Evolutionary conservation across 306 rosid genomes (phyloP), one percentile per base, ranked within the genome.

Genomic region (Medicago ruthenica): DNA sequence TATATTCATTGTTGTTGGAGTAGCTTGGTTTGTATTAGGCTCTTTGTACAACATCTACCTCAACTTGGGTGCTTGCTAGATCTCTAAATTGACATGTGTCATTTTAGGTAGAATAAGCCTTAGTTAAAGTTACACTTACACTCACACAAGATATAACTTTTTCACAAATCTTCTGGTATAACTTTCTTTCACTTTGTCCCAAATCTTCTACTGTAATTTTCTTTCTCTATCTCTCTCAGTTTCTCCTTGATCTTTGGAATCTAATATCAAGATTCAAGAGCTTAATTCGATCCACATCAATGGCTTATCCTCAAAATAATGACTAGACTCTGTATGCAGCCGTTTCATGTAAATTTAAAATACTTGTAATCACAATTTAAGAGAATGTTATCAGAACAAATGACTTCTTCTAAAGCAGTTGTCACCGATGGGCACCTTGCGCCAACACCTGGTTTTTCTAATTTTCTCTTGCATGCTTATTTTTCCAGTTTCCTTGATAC

Each of bases 11-110:
- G 37, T 41, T 48, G n/a, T 47, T 68, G 42, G 58, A 40, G 34
- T 69, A 69, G 74, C 27, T 69, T 69, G 74, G 21, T 48, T 69
- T 69, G 59, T 69, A 24, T n/a, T 69, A 67, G 73, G 58, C 73
- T 68, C 73, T 14, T 24, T 14, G 14, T 68, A 68, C 41, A 22
- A 11, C 53, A 68, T 45, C 22, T 68, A 1, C 14, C 20, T 42
- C 55, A 63, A 18, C 47, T 40, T 39, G 31, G 51, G 37, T 58
- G 39, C 22, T 58, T 11, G 37, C 39, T 22, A 5, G 55, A 50
- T 50, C 64, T 58, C 64, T 58, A 58, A 58, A 58, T 24, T 58
- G 64, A 58, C 39, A 22, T 4, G 7, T 22, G 39, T 58, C 16
- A 5, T 31, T 58, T 58, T 24, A 58, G 64, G 39, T 58, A 12